phyloP scores from a whole-genome alignment of 441 rosid genomes.

The Cnidoscolus chayamansa region DNA sequence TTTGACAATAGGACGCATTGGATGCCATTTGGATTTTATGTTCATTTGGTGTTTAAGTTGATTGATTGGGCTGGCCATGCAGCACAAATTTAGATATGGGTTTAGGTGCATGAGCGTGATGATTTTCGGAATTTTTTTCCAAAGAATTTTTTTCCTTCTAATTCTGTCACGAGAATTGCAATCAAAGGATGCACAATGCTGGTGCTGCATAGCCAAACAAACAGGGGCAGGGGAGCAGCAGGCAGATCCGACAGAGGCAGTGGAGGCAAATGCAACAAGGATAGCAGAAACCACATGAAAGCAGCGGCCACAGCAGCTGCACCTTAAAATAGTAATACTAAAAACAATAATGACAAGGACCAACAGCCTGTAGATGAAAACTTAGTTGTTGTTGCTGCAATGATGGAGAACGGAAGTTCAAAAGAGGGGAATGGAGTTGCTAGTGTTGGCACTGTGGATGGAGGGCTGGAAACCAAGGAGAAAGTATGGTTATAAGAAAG shows the following conservation, averaged over 20 bases:
- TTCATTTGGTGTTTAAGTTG: background rate
- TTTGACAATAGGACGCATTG: too few species aligned
- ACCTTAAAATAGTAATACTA: slow-evolving; percentile 2
- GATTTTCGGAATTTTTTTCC: background rate
- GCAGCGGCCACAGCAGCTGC: slow-evolving; percentile 21
- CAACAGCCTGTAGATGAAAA: slow-evolving; percentile 34
- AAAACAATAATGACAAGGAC: background rate
- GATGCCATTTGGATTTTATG: background rate
- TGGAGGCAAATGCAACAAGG: slow-evolving; percentile 54
- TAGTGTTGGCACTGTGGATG: background rate
- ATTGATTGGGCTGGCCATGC: background rate
- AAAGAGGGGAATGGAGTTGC: slow-evolving; percentile 4
- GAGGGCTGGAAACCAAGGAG: slow-evolving; percentile 31
- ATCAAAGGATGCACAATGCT: slow-evolving; percentile 65
- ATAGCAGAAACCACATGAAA: slow-evolving; percentile 21
- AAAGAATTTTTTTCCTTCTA: background rate
- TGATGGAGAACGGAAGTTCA: slow-evolving; percentile 26
- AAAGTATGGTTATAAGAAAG: slow-evolving; percentile 28
- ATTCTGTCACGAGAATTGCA: background rate
- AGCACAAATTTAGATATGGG: background rate
- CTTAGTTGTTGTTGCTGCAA: slow-evolving; percentile 25
- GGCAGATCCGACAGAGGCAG: slow-evolving; percentile 29
- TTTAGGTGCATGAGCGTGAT: background rate
- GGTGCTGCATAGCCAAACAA: slow-evolving; percentile 50
- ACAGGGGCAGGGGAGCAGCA: slow-evolving; percentile 46